Evolutionary conservation across 2,329 filamentous ascomycete species (phyloP), one percentile per base, ranked within the genome.

Genomic region (Chrysoporthe cubensis): DNA sequence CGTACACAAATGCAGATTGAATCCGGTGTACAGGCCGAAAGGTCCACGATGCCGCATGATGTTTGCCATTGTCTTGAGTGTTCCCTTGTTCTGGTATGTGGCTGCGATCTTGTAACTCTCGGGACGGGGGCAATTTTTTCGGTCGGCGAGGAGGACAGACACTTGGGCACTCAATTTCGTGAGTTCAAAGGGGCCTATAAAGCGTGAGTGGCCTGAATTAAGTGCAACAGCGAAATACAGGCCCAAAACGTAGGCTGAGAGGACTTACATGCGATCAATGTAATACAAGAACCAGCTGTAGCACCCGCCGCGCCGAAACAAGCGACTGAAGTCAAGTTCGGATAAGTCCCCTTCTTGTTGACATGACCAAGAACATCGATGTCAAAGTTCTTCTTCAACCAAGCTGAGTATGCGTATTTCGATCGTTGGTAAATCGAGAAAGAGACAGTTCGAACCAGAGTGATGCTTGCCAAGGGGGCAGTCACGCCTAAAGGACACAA

Each of bases 141-240:
- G 82, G 67, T 85, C 82, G 21, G 90, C 90, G 81, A 94, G 87
- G 68, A 95, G 82, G 13, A 94, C 91, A 1, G 93, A 94, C 26
- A 96, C 91, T 77, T 96, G 93, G 18, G 93, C 92, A 77, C 91
- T 94, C 68, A 96, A 84, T 78, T 96, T 96, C n/a, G 92, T 94
- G 77, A 96, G 85, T 78, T 96, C 93, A 76, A 96, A 96, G 1
- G 93, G 93, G 75, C 88, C 89, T 91, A 66, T n/a, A 5, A 14
- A 65, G 56, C 60, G 32, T 64, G 44, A 66, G 63, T 52, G 32
- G 68, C 43, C 66, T 59, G 37, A 18, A 59, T 4, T 37, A 16
- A 54, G 21, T 32, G 26, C 11, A 21, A 54, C 50, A 34, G 16
- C 34, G 14, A 14, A 43, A 54, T 11, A n/a, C 59, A 40, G 59